Conservation (phyloP, 306 rosid genomes). For the Cucurbita ficifolia region DNA sequence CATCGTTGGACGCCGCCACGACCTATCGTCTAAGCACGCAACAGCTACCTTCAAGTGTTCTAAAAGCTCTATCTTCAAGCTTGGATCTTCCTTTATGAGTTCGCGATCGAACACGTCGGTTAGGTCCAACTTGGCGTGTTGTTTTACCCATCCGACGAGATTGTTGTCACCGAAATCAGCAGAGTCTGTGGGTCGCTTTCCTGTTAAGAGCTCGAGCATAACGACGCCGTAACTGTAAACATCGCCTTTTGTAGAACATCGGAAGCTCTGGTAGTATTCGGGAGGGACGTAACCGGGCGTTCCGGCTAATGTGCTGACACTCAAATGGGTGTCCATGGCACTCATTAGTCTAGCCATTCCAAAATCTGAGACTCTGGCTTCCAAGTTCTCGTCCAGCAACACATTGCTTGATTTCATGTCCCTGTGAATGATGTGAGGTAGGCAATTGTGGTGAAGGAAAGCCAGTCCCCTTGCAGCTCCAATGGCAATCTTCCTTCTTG, state of each 20-base stretch:
- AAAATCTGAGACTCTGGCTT: slow-evolving; percentile 93
- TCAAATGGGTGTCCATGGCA: slow-evolving; percentile 92
- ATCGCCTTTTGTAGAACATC: slow-evolving; percentile 84
- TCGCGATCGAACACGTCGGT: slow-evolving; percentile 70
- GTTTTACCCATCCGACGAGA: slow-evolving; percentile 98
- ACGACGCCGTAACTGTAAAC: slow-evolving; percentile 94
- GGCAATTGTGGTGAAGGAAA: slow-evolving; percentile 83
- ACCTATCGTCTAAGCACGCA: slow-evolving; percentile 81
- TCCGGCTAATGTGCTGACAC: slow-evolving; percentile 92
- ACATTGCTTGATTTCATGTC: slow-evolving; percentile 99
- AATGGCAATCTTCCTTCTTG: slow-evolving; percentile 71
- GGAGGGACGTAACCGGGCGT: slow-evolving; percentile 98
- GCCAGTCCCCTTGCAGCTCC: slow-evolving; percentile 94
- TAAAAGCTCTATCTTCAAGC: slow-evolving; percentile 63
- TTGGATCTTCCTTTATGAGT: slow-evolving; percentile 76
- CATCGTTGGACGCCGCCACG: slow-evolving; percentile 72
- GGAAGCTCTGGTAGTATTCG: slow-evolving; percentile 89
- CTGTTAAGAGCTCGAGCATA: slow-evolving; percentile 75
- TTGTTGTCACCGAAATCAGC: slow-evolving; percentile 90
- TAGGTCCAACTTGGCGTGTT: slow-evolving; percentile 64
- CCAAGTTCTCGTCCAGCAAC: slow-evolving; percentile 67
- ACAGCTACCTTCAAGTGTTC: slow-evolving; percentile 75
- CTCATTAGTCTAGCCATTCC: slow-evolving; percentile 98
- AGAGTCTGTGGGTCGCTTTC: slow-evolving; percentile 79
- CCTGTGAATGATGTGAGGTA: slow-evolving; percentile 87